Evolutionary conservation across 768 basidiomycete genomes (phyloP), one percentile per base, ranked within the genome.

Genomic region (Rhodocollybia butyracea): DNA sequence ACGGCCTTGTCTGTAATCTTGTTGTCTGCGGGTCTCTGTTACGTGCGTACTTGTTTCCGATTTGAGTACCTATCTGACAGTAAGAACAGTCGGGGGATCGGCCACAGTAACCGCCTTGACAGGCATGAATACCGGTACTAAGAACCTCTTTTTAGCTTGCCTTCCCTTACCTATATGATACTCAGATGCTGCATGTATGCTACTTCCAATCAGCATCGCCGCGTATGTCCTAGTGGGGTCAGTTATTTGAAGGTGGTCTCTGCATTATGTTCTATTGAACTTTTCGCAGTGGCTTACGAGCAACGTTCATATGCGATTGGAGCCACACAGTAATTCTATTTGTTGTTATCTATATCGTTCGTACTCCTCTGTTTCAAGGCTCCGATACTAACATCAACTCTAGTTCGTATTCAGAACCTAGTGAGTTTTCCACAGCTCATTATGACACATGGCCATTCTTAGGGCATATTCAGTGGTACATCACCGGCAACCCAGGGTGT

Each of bases 21-120:
- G 68, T 84, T 30, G 77, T 80, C 12, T 77, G 77, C 57, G 78
- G 79, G 13, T 77, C 76, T 11, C 60, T 83, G 5, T 69, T 84
- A 2, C 71, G 76, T 79, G 54, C 46, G 76, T 69, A 15, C 10
- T 38, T n/a, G 26, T 21, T 29, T 12, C 21, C 12, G 5, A 10
- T 12, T 17, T 22, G 11, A 2, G 13, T 22, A 27, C 10, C 22
- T 30, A 22, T 5, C 55, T 24, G 27, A 8, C 12, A 32, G 29
- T n/a, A 24, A 19, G 29, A 15, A 24, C 46, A 75, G 72, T 79
- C 6, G 77, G 78, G 52, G 77, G 77, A 5, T 73, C 74, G 13
- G 77, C 76, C 0, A 75, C 73, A 1, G 74, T 80, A 32, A 75
- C 73, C 19, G 70, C 76, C 0, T 61, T 79, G 27, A 79, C 78